Evolutionary conservation across 176 grass and related monocot genomes (phyloP).

Genomic region (Olyra latifolia): DNA sequence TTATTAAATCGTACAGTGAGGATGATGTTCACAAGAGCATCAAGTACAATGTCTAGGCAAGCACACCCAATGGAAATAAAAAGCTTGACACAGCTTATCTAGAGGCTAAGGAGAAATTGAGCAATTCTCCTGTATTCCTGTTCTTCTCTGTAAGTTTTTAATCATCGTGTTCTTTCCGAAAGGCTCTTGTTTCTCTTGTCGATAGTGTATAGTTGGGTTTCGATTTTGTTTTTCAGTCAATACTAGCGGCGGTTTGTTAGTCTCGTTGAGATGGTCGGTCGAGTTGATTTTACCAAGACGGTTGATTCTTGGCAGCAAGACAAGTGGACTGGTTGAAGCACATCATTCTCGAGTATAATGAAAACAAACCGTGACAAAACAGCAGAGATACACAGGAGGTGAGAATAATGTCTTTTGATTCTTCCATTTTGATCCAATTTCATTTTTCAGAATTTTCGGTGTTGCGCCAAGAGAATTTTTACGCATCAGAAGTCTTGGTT

Average conservation of each 20-base stretch:
- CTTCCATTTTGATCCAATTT: constrained; percentile 9
- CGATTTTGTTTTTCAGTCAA: constrained; percentile 58
- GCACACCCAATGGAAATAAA: constrained; percentile 88
- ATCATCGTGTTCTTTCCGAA: background rate
- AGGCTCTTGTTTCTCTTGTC: background rate
- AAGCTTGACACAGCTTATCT: constrained; percentile 86
- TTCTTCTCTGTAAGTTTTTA: constrained; percentile 84
- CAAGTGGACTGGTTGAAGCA: constrained; percentile 94
- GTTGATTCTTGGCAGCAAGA: constrained; percentile 92
- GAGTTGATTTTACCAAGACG: constrained; percentile 85
- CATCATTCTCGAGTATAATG: constrained; percentile 86
- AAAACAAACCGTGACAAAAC: constrained; percentile 97
- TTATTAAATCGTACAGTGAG: constrained; percentile 97
- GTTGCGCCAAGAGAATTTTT: background rate
- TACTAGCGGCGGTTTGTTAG: constrained; percentile 85
- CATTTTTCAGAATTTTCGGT: background rate
- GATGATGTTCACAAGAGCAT: constrained; percentile 95
- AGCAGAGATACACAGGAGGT: constrained; percentile 97
- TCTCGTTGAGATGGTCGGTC: constrained; percentile 72
- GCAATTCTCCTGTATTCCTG: constrained; percentile 64
- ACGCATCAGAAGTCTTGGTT: no score
- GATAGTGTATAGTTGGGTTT: background rate
- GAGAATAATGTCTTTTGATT: background rate
- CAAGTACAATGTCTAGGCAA: constrained; percentile 93
- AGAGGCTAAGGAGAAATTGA: constrained; percentile 67